Base-by-base conservation (phyloP, 306 rosid species). In the Prunus campanulata region DNA sequence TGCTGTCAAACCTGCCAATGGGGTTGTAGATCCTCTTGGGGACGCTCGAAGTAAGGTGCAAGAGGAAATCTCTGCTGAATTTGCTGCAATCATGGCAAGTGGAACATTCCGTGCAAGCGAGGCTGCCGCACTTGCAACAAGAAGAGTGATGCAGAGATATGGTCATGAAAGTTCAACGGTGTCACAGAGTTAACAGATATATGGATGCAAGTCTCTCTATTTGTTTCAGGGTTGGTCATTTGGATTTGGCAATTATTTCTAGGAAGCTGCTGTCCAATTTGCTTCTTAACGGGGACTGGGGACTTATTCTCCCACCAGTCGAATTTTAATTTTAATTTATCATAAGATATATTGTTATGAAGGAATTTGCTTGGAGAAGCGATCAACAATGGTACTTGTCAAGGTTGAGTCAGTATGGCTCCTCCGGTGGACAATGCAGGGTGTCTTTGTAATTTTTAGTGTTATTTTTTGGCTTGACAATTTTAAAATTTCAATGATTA, bases 21-120 rank as follows among this genome's bases (percentile, higher is more conserved):
- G 83, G 66, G 78, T 64, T 35, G 80, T 15, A 6, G 98, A 92
- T 60, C 90, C 96, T 19, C 93, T 95, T 2, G 91, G 91, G 20
- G 86, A 89, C 74, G 98, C 93, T 2, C 88, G 98, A 8, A 89
- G 76, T 83, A 92, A 86, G 87, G 89, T 96, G 72, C 98, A 96
- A 83, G 97, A 96, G 64, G 99, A 96, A 88, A 92, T 92, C 10
- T 54, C 77, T 1, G 78, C 74, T 29, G 99, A 96, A 79, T 96
- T 92, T 83, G 91, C 90, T 8, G 89, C 96, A 6, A 85, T 92
- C 54, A 96, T 92, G 99, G 97, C 93, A 5, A 85, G 90, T 0
- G 98, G 98, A 44, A 88, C 99, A 16, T 64, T 92, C 84, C 97
- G 96, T 5, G 99, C 98, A 1, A 92, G 99, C 18, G 98, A 96